Base-by-base conservation (phyloP, 2,329 filamentous ascomycete genomes). In the Fusarium sp. region DNA sequence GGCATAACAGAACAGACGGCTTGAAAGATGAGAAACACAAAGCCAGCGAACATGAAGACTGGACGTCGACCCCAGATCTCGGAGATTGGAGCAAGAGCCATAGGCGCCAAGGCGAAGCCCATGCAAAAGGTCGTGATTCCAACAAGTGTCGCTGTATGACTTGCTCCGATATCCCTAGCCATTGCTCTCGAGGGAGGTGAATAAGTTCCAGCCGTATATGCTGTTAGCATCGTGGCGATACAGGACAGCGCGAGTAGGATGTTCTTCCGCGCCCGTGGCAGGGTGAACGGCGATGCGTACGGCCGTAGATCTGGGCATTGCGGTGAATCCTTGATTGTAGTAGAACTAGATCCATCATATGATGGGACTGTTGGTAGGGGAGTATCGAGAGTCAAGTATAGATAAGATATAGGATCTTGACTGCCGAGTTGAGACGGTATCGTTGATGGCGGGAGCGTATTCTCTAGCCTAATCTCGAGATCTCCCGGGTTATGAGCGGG, bases 21-120 rank as follows among this genome's bases (percentile, higher is more conserved):
- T 76, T 94, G 90, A 75, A 90, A 92, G 18, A 85, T 76, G 63
- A 93, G 87, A 74, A 92, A 96, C 3, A 97, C 76, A 18, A 91
- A 76, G 0, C 94, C 94, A 11, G 92, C 91, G 2, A 84, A 84
- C 25, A 94, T 84, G 74, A 97, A 96, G 34, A 97, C 92, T 0
- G 94, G 93, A 58, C 93, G 90, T 4, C 94, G 88, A 6, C 94
- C 94, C 79, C 96, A 94, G 77, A 97, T 91, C 80, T 98, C 94
- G 1, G 91, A 94, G 70, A 97, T 91, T 0, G 94, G 94, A 0
- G 94, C 94, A 0, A 97, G 86, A 1, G 93, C 85, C 94, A 98
- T 97, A 0, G 94, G 94, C 0, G 93, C 92, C 25, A 94, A 79
- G 0, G 87, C 93, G 72, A 97, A 97, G 6, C 94, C 94, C 34